Evolutionary conservation across 768 basidiomycete species (phyloP).

Genomic region (Termitomyces sp.): DNA sequence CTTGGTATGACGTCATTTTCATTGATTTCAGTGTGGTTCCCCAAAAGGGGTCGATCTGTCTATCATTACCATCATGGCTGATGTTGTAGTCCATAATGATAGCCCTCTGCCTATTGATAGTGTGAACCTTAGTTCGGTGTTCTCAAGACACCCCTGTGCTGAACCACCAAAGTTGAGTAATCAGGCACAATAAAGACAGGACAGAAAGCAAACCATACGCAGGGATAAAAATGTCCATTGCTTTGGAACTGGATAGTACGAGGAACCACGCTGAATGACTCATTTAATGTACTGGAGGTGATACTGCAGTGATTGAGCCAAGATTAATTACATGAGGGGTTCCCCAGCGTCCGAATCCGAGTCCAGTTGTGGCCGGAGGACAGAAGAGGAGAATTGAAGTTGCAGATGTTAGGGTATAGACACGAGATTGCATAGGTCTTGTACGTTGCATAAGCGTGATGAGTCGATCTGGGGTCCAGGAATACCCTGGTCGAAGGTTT

Average conservation of each 20-base stretch:
- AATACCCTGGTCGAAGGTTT: neutral
- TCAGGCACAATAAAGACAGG: no score
- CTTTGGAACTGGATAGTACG: neutral
- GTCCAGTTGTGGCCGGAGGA: neutral
- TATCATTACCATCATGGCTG: neutral
- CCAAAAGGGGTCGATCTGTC: neutral
- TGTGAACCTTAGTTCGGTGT: no score
- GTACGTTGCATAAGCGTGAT: neutral
- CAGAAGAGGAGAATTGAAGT: neutral
- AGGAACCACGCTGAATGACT: neutral
- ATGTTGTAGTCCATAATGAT: neutral
- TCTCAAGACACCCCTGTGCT: no score
- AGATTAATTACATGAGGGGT: neutral
- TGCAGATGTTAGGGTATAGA: neutral
- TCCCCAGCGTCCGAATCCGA: neutral
- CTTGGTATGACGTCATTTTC: slow-evolving; percentile 3
- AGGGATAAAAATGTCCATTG: neutral
- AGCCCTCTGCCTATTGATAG: neutral
- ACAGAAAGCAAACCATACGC: neutral
- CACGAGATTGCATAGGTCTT: neutral
- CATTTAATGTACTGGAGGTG: no score
- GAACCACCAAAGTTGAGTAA: no score
- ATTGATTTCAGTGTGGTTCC: neutral
- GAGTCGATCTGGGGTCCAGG: neutral
- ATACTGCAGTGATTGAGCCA: neutral